Conservation (phyloP, 805 yeast genomes). For the Metschnikowia rubicola region DNA sequence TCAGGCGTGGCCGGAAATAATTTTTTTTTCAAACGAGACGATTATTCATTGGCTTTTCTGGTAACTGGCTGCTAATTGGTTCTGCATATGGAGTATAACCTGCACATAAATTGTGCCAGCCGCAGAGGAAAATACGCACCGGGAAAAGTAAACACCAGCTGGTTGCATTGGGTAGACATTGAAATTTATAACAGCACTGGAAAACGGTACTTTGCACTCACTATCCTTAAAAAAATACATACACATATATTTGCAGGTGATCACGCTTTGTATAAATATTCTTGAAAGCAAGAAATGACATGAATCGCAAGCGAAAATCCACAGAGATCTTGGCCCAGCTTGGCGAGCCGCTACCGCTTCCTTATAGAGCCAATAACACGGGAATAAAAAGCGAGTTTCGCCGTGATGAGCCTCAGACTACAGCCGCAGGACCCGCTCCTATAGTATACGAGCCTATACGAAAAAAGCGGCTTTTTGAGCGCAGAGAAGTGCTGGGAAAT, state of each 20-base stretch:
- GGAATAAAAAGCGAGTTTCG: conserved; percentile 6
- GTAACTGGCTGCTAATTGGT: too few relatives aligned
- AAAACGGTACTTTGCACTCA: too few relatives aligned
- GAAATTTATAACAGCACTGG: too few relatives aligned
- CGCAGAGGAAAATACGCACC: too few relatives aligned
- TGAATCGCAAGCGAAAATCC: conserved; percentile 16
- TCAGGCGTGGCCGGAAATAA: conserved; percentile 16
- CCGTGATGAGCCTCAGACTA: not conserved
- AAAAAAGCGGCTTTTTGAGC: conserved; percentile 2
- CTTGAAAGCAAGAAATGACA: conserved; percentile 10
- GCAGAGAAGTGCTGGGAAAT: not conserved
- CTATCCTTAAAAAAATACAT: too few relatives aligned
- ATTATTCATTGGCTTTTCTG: not conserved
- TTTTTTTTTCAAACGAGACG: not conserved
- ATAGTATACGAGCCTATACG: conserved; percentile 5
- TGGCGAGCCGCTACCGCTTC: conserved; percentile 38
- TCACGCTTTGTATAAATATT: too few relatives aligned
- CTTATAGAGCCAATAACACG: conserved; percentile 21
- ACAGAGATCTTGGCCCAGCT: conserved; percentile 20
- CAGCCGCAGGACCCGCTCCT: not conserved
- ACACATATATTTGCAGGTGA: too few relatives aligned
- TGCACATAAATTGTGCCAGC: too few relatives aligned
- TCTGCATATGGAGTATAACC: too few relatives aligned
- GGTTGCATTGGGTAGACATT: not conserved
- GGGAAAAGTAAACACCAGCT: conserved; percentile 7